These are phyloP conservation scores for Podaxis mareebaensis DNA, from an alignment of 768 basidiomycete genomes.

Conservation along the genomic window DNA sequence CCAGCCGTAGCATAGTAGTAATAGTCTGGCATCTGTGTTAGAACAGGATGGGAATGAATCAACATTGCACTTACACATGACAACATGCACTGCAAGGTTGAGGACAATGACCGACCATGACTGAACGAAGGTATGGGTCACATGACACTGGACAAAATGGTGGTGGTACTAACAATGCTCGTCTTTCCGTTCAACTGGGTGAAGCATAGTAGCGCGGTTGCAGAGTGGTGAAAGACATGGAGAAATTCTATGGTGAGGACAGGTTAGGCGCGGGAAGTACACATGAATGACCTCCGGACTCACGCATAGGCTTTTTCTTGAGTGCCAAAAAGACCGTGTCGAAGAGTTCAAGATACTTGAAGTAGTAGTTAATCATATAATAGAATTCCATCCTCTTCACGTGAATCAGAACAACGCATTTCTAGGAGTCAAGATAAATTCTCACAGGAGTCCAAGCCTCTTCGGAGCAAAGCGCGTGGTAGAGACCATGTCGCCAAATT, in stretches of 20 bases:
- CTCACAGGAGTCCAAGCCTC: conserved; percentile 86
- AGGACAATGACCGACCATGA: conserved; percentile 95
- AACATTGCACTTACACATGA: conserved; percentile 81
- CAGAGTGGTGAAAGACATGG: conserved; percentile 99
- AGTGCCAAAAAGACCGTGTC: conserved; percentile 97
- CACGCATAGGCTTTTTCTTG: conserved; percentile 98
- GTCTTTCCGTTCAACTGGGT: conserved; percentile 94
- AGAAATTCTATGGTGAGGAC: conserved; percentile 69
- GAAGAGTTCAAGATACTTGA: conserved; percentile 95
- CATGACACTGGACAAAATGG: not conserved
- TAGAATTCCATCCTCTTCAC: conserved; percentile 86
- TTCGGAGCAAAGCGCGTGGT: conserved; percentile 75
- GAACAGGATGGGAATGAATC: not conserved
- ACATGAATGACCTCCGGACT: conserved; percentile 25
- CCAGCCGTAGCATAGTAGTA: conserved; percentile 99
- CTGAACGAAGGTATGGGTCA: conserved; percentile 36
- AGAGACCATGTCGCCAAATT: conserved; percentile 67
- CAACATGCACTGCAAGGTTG: conserved; percentile 91
- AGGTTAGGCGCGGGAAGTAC: conserved; percentile 13
- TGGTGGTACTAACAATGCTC: conserved; percentile 69
- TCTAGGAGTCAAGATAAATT: conserved; percentile 23
- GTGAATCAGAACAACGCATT: conserved; percentile 14
- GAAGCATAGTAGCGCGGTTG: conserved; percentile 93
- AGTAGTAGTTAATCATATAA: conserved; percentile 99
- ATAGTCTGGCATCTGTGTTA: conserved; percentile 63